Conservation (phyloP, 2,329 filamentous ascomycete genomes). For the Colletotrichum sp. region DNA sequence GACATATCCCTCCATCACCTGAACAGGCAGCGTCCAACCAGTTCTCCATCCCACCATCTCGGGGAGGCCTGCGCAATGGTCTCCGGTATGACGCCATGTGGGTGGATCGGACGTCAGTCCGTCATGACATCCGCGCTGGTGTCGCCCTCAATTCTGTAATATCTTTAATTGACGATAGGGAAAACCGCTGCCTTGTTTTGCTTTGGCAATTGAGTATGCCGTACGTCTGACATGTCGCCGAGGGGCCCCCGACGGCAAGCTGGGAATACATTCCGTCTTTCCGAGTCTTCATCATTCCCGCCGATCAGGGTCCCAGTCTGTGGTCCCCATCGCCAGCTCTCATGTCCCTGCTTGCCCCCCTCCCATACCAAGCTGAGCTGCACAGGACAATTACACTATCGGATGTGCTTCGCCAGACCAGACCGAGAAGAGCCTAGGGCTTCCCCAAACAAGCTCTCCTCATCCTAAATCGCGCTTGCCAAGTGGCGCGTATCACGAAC, state of each 20-base stretch:
- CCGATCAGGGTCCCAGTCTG: background rate
- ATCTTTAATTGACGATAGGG: background rate
- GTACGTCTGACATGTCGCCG: background rate
- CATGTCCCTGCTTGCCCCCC: background rate
- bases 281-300: background rate
- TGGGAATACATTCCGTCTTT: background rate
- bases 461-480: background rate
- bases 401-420: background rate
- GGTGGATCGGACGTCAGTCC: background rate
- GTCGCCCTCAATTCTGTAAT: background rate
- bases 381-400: background rate
- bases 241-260: background rate
- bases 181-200: background rate
- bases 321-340: background rate
- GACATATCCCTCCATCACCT: background rate
- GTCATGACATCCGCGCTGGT: background rate
- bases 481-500: background rate
- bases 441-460: background rate
- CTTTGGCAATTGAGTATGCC: background rate
- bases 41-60: background rate
- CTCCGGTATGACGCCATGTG: conserved; percentile 16
- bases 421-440: background rate
- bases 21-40: background rate
- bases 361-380: background rate
- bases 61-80: background rate